These are phyloP conservation scores for Pseudonectria buxi DNA, from an alignment of 2,329 filamentous ascomycete species.

Conservation along the genomic window DNA sequence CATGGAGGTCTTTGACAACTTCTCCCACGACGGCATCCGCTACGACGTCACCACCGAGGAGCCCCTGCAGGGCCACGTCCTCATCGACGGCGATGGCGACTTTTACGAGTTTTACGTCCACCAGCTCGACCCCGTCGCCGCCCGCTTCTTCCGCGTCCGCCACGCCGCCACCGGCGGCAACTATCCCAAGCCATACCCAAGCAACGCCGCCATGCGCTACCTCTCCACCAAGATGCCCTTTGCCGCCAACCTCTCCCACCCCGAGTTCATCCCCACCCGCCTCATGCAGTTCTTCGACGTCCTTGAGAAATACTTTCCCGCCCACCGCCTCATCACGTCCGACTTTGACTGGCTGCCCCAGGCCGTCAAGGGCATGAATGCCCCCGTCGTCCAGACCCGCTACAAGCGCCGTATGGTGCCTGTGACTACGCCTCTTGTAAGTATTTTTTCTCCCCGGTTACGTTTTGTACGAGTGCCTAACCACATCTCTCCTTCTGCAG, in stretches of 20 bases:
- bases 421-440: constrained; percentile 81
- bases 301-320: constrained; percentile 79
- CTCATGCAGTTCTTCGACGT: constrained; percentile 97
- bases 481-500: constrained; percentile 34
- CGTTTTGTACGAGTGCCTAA: too few relatives aligned
- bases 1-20: constrained; percentile 98
- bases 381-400: constrained; percentile 91
- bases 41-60: constrained; percentile 78
- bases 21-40: constrained; percentile 87
- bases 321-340: constrained; percentile 78
- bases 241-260: constrained; percentile 66
- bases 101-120: constrained; percentile 92
- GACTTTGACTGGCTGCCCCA: constrained; percentile 88
- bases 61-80: constrained; percentile 79
- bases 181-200: constrained; percentile 56
- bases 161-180: constrained; percentile 63
- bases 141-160: constrained; percentile 77
- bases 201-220: constrained; percentile 49
- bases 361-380: constrained; percentile 76
- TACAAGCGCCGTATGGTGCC: constrained; percentile 83
- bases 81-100: constrained; percentile 79
- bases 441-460: constrained; percentile 23
- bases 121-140: constrained; percentile 72
- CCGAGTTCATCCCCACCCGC: constrained; percentile 90
- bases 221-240: constrained; percentile 62